Conservation (phyloP, 345 rosid species). For the Boechera divaricarpa region DNA sequence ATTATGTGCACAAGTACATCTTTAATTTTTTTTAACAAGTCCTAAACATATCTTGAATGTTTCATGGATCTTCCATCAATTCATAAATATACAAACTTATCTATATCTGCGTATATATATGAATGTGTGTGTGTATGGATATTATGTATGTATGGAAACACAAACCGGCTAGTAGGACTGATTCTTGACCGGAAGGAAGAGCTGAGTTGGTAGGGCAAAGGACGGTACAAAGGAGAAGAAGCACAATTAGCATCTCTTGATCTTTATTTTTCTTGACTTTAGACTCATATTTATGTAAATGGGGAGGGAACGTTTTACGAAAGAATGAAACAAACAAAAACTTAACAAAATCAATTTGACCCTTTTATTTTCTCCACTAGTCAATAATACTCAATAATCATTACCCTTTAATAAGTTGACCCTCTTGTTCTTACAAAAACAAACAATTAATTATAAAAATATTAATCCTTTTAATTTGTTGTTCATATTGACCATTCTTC, state of each 20-base stretch:
- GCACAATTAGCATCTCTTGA: background rate
- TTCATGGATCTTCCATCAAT: background rate
- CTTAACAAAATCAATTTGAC: background rate
- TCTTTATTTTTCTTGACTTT: background rate
- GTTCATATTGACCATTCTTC: background rate
- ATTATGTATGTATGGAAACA: background rate
- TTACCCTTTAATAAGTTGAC: background rate
- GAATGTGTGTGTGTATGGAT: background rate
- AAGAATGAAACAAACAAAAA: background rate
- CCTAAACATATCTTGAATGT: background rate
- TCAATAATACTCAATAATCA: background rate
- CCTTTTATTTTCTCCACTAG: background rate
- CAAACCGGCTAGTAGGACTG: background rate
- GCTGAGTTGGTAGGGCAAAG: background rate
- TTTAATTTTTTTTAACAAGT: too few species aligned
- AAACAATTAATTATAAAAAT: background rate
- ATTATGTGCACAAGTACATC: too few species aligned
- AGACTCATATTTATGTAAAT: background rate
- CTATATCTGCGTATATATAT: background rate
- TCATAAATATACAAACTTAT: background rate
- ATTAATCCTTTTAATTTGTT: background rate
- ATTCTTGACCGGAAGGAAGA: background rate
- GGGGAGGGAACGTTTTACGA: background rate
- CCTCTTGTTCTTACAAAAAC: too few species aligned
- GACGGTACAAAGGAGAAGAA: conserved; percentile 5